Evolutionary conservation across 2,329 filamentous ascomycete genomes (phyloP).

Genomic region (Ophiostoma pallidulum): DNA sequence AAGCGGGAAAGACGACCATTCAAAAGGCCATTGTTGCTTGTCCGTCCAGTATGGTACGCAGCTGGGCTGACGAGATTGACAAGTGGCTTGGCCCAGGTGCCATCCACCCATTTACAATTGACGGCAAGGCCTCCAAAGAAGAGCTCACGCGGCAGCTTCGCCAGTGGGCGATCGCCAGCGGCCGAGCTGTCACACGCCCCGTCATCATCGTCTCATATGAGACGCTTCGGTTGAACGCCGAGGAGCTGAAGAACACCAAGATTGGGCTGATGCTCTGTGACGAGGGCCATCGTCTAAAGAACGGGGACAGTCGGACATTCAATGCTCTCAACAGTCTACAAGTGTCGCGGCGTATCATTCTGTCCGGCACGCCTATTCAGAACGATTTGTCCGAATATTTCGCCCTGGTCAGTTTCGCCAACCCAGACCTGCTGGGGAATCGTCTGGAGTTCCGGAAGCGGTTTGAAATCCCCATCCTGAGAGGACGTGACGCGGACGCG

Average conservation of each 20-base stretch:
- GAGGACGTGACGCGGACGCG: slow-evolving; percentile 83
- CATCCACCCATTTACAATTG: slow-evolving; percentile 86
- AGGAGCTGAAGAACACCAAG: slow-evolving; percentile 78
- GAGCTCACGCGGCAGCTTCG: slow-evolving; percentile 82
- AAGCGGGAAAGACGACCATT: slow-evolving; percentile 87
- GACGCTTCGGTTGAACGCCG: slow-evolving; percentile 81
- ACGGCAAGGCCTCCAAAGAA: slow-evolving; percentile 92
- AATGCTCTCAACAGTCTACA: slow-evolving; percentile 83
- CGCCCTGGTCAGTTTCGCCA: slow-evolving; percentile 89
- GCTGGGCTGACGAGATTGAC: slow-evolving; percentile 93
- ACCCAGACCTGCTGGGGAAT: slow-evolving; percentile 82
- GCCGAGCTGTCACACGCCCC: slow-evolving; percentile 80
- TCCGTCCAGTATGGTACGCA: slow-evolving; percentile 89
- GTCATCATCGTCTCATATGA: slow-evolving; percentile 98
- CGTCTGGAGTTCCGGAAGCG: slow-evolving; percentile 86
- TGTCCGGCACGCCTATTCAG: slow-evolving; percentile 95
- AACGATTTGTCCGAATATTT: slow-evolving; percentile 99
- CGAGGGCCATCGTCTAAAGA: slow-evolving; percentile 93
- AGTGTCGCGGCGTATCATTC: slow-evolving; percentile 81
- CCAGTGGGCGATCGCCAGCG: slow-evolving; percentile 88
- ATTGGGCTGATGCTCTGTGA: slow-evolving; percentile 93
- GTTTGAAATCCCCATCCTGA: slow-evolving; percentile 85
- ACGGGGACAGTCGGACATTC: slow-evolving; percentile 92
- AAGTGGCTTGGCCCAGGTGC: slow-evolving; percentile 96
- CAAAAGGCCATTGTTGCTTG: slow-evolving; percentile 97